Conservation (phyloP, 305 asterid genomes). For the Ajuga reptans region DNA sequence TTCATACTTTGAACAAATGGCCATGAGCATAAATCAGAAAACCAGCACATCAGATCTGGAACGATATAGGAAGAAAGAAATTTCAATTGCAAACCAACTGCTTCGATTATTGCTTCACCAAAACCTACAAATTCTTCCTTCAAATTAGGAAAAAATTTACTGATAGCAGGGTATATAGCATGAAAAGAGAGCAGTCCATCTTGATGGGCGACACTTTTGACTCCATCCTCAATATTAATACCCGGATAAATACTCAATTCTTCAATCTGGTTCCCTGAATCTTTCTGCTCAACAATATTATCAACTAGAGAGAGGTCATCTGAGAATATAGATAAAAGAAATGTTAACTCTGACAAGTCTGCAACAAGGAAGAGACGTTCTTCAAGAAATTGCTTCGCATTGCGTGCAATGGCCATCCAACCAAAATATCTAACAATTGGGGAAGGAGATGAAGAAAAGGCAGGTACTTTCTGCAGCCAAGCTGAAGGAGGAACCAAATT, state of each 20-base stretch:
- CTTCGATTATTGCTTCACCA: constrained; percentile 84
- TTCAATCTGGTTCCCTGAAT: constrained; percentile 28
- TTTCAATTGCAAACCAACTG: constrained; percentile 89
- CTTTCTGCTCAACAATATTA: constrained; percentile 43
- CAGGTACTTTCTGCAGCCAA: constrained; percentile 77
- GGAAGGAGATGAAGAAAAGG: constrained; percentile 58
- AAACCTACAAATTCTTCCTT: constrained; percentile 73
- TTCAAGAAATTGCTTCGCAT: constrained; percentile 70
- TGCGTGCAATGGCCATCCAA: constrained; percentile 95
- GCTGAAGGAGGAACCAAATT: constrained; percentile 72
- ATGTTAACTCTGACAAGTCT: constrained; percentile 67
- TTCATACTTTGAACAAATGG: constrained; percentile 58
- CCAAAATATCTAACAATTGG: constrained; percentile 83
- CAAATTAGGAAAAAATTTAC: constrained; percentile 75
- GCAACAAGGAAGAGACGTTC: constrained; percentile 89
- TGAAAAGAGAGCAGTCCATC: constrained; percentile 48
- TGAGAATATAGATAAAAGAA: constrained; percentile 64
- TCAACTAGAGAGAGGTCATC: constrained; percentile 79
- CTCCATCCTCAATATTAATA: constrained; percentile 29
- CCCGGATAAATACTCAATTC: constrained; percentile 29
- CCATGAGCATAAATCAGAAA: constrained; percentile 78
- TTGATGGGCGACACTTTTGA: constrained; percentile 33
- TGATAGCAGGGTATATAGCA: constrained; percentile 56
- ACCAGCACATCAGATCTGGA: constrained; percentile 91
- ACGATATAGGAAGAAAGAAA: constrained; percentile 59